These are phyloP conservation scores for Colletotrichum falcatum DNA, from an alignment of 2,329 filamentous ascomycete genomes.

Conservation along the genomic window DNA sequence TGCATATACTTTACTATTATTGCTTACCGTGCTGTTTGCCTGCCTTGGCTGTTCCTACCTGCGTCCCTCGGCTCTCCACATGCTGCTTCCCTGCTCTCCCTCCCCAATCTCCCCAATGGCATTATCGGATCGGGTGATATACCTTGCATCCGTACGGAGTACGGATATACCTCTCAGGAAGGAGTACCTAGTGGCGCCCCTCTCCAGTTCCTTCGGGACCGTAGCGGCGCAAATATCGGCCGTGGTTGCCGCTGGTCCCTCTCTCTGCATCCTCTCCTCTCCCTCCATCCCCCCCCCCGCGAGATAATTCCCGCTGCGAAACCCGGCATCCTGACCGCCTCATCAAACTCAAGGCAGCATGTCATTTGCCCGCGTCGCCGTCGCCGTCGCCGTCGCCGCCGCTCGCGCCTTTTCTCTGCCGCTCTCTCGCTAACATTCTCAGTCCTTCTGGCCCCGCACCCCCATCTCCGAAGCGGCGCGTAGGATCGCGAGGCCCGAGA, in stretches of 20 bases:
- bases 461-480: background rate
- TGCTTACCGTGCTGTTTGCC: background rate
- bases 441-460: background rate
- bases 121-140: background rate
- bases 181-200: no score
- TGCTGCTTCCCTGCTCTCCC: background rate
- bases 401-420: background rate
- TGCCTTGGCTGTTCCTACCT: background rate
- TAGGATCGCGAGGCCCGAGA: background rate
- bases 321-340: constrained; percentile 1
- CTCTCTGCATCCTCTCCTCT: background rate
- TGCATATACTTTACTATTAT: background rate
- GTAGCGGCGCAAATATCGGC: constrained; percentile 3
- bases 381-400: background rate
- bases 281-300: background rate
- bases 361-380: background rate
- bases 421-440: background rate
- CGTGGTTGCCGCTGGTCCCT: background rate
- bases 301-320: constrained; percentile 10
- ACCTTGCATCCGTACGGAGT: background rate
- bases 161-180: no score
- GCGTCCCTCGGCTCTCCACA: background rate
- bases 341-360: background rate
- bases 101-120: background rate
- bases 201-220: constrained; percentile 5